Evolutionary conservation across 371 early-diverging fungal genomes (phyloP).

Genomic region (Mucor sp.): DNA sequence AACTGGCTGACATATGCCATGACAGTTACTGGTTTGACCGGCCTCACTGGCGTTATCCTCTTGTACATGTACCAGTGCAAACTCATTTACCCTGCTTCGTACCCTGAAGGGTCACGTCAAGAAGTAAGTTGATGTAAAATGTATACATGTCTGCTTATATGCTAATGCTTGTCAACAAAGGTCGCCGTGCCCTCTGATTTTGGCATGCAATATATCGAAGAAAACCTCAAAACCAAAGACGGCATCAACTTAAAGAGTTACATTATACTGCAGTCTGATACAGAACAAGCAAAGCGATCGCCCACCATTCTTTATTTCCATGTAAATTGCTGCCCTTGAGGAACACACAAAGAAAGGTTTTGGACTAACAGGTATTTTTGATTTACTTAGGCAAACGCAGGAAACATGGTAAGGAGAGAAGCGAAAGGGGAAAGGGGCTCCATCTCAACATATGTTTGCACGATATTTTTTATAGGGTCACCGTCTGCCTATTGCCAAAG

Average conservation of each 20-base stretch:
- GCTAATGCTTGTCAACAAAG: too few species aligned
- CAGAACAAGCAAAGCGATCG: constrained; percentile 54
- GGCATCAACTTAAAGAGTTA: constrained; percentile 80
- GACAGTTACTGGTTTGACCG: constrained; percentile 46
- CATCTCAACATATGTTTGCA: neutral
- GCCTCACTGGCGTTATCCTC: constrained; percentile 48
- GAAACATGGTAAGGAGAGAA: constrained; percentile 77
- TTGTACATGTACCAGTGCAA: constrained; percentile 83
- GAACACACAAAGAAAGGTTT: neutral
- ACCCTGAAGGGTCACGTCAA: constrained; percentile 80
- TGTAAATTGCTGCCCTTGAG: constrained; percentile 37
- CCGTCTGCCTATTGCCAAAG: constrained; percentile 84
- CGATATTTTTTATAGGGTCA: constrained; percentile 77
- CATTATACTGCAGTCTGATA: constrained; percentile 64
- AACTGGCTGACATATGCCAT: constrained; percentile 46
- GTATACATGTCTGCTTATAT: too few species aligned
- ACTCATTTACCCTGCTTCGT: constrained; percentile 83
- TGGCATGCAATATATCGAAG: constrained; percentile 73
- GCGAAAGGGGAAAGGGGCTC: neutral
- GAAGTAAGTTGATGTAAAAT: constrained; percentile 40
- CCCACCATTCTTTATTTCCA: constrained; percentile 89
- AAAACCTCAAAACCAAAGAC: constrained; percentile 80
- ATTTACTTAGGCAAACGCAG: constrained; percentile 84
- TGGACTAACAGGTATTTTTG: constrained; percentile 1
- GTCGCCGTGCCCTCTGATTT: constrained; percentile 75